phyloP scores from a whole-genome alignment of 2,329 filamentous ascomycete species.

The Penicillium sp. region DNA sequence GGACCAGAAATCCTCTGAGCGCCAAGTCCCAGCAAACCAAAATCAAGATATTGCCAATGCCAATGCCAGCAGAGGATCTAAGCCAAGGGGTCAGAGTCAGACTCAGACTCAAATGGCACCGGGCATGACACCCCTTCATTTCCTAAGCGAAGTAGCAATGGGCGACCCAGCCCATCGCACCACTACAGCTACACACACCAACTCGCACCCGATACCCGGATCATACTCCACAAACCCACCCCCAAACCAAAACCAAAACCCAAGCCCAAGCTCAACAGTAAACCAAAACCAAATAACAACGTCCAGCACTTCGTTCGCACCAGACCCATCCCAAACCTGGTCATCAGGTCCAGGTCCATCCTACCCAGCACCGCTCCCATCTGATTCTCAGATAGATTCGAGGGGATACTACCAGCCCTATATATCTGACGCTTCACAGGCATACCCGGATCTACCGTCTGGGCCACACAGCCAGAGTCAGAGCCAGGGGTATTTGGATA shows the following conservation, averaged over 20 bases:
- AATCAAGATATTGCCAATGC: too few relatives aligned
- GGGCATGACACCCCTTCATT: constrained; percentile 36
- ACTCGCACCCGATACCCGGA: background rate
- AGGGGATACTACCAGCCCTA: constrained; percentile 13
- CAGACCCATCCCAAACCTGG: constrained; percentile 12
- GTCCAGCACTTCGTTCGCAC: background rate
- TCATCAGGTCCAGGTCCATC: constrained; percentile 12
- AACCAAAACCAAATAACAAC: constrained; percentile 7
- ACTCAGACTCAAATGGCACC: constrained; percentile 8
- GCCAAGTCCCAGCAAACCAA: background rate
- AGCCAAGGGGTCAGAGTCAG: background rate
- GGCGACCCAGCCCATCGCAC: constrained; percentile 25
- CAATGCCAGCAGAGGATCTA: too few relatives aligned
- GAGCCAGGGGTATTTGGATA: constrained; percentile 19
- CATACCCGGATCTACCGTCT: constrained; percentile 7
- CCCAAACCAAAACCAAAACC: constrained; percentile 12
- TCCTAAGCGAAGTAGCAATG: constrained; percentile 44
- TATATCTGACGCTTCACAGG: constrained; percentile 9
- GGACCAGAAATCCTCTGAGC: constrained; percentile 3
- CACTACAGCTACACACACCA: constrained; percentile 2
- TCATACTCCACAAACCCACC: background rate
- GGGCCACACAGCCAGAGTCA: constrained; percentile 2
- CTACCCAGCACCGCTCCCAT: constrained; percentile 10
- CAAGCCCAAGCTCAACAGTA: background rate
- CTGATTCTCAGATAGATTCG: constrained; percentile 7